Evolutionary conservation across 2,329 filamentous ascomycete genomes (phyloP).

Genomic region (Trichoderma pleuroti): DNA sequence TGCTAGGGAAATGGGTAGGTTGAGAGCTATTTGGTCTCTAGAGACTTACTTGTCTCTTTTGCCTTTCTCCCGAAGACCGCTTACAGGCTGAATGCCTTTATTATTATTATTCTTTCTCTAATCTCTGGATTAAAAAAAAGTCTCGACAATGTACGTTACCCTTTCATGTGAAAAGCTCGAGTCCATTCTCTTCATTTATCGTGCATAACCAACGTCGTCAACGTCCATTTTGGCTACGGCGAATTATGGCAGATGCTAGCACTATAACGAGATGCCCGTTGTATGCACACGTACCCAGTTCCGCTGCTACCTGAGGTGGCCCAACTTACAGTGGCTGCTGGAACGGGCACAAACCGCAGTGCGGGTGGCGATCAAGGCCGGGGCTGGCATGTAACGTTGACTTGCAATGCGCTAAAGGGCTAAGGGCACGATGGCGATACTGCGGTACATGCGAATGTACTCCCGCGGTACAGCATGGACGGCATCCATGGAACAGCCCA

Average conservation of each 20-base stretch:
- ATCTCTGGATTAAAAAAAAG: background rate
- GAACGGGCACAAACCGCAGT: background rate
- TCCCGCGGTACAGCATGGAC: background rate
- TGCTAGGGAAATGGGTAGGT: background rate
- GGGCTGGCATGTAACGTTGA: slow-evolving; percentile 12
- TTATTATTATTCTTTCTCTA: background rate
- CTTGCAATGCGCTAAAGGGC: background rate
- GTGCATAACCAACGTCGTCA: background rate
- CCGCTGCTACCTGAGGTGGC: slow-evolving; percentile 4
- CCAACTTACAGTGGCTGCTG: background rate
- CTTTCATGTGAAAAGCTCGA: background rate
- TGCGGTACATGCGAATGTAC: background rate
- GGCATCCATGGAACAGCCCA: background rate
- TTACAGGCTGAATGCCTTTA: background rate
- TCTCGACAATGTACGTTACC: background rate
- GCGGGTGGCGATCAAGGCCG: slow-evolving; percentile 6
- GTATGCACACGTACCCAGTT: background rate
- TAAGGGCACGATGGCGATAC: background rate
- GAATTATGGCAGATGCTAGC: background rate
- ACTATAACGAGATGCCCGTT: background rate
- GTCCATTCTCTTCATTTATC: background rate
- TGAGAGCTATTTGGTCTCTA: background rate
- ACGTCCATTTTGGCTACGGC: background rate
- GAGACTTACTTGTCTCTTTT: background rate
- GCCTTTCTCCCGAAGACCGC: background rate